phyloP scores from a whole-genome alignment of 768 basidiomycete species.

The Gloeophyllum trabeum region DNA sequence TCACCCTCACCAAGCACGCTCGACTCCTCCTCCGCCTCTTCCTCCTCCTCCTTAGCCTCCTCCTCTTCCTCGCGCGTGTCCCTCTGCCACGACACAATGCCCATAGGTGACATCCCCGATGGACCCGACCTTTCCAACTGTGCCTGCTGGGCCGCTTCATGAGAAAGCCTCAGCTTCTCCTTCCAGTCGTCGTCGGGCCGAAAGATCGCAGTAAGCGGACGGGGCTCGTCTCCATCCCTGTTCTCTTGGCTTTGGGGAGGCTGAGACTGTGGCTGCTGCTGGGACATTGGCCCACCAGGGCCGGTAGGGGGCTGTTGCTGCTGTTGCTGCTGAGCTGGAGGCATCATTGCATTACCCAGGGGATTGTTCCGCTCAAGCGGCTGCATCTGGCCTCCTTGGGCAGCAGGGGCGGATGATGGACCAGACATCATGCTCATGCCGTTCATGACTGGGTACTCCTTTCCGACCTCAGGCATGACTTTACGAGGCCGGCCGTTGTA shows the following conservation, averaged over 20 bases:
- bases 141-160: slow-evolving; percentile 48
- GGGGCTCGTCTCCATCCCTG: slow-evolving; percentile 35
- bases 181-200: slow-evolving; percentile 87
- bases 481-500: slow-evolving; percentile 79
- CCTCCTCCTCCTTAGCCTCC: slow-evolving; percentile 58
- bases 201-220: slow-evolving; percentile 68
- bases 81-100: slow-evolving; percentile 39
- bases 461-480: slow-evolving; percentile 61
- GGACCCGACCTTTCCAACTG: slow-evolving; percentile 22
- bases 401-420: slow-evolving; percentile 35
- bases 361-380: slow-evolving; percentile 42
- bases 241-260: slow-evolving; percentile 27
- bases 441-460: slow-evolving; percentile 59
- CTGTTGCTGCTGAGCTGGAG: slow-evolving; percentile 21
- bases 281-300: slow-evolving; percentile 10
- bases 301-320: slow-evolving; percentile 18
- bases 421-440: slow-evolving; percentile 44
- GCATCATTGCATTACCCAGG: slow-evolving; percentile 27
- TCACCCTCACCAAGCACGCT: slow-evolving; percentile 59
- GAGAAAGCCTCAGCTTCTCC: slow-evolving; percentile 59
- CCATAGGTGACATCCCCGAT: slow-evolving; percentile 20
- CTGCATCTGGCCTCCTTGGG: slow-evolving; percentile 28
- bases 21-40: slow-evolving; percentile 52
- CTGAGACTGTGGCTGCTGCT: slow-evolving; percentile 17
- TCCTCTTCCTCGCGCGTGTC: slow-evolving; percentile 51